Percentiles rank a stretch among this genome's conserved stretches.
Evolutionary conservation across 164 flowering plant species (phyloP).

Genomic region (Dillenia suffruticosa): DNA sequence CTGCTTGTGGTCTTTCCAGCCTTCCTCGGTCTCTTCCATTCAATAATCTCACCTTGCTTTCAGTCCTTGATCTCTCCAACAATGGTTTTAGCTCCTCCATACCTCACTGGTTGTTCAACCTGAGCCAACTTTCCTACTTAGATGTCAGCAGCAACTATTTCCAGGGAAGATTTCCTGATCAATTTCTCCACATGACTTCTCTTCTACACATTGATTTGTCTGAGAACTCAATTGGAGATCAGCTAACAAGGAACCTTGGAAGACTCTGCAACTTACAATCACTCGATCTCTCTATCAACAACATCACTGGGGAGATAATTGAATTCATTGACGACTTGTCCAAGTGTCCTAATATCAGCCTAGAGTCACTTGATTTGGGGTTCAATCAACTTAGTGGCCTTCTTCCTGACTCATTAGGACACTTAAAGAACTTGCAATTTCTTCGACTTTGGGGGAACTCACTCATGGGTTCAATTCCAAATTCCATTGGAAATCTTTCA

Average conservation of each 20-base stretch:
- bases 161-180: conserved; percentile 8
- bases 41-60: conserved; percentile 7
- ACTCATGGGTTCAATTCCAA: background rate
- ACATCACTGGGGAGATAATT: conserved; percentile 1
- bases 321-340: conserved; percentile 3
- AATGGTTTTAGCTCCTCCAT: conserved; percentile 8
- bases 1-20: conserved; percentile 1
- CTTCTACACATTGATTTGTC: conserved; percentile 6
- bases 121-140: conserved; percentile 4
- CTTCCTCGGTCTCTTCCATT: conserved; percentile 6
- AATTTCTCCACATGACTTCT: conserved; percentile 3
- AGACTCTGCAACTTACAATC: conserved; percentile 8
- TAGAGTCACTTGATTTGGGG: conserved; percentile 1
- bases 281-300: background rate
- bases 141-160: conserved; percentile 5
- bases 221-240: background rate
- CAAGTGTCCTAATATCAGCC: too few species aligned
- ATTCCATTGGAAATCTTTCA: background rate
- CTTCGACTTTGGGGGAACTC: conserved; percentile 1
- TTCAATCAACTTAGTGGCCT: conserved; percentile 6
- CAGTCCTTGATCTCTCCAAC: conserved; percentile 6
- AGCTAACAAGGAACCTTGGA: conserved; percentile 1
- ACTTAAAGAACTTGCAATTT: background rate
- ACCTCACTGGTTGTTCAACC: conserved; percentile 15
- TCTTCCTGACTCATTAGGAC: conserved; percentile 11